A percentile compares a stretch with the other conserved stretches of the same genome.
phyloP scores from a whole-genome alignment of 2,329 filamentous ascomycete species.

The Botrytis fragariae region DNA sequence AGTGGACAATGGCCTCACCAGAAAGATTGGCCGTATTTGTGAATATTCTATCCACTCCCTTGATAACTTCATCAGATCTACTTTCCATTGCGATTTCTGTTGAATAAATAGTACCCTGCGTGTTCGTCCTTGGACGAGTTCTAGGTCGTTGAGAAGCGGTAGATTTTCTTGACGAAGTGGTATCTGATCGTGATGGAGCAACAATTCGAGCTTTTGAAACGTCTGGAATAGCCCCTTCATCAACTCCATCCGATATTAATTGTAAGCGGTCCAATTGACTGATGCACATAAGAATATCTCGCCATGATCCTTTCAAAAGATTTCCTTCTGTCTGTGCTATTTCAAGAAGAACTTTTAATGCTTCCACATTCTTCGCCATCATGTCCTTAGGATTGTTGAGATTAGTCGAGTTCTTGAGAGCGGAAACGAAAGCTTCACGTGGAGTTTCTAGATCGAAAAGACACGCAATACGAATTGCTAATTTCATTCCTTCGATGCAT shows the following conservation, averaged over 20 bases:
- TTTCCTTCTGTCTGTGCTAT: constrained; percentile 93
- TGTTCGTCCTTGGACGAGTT: constrained; percentile 50
- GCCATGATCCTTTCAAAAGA: constrained; percentile 84
- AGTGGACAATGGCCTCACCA: constrained; percentile 92
- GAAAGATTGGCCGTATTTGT: constrained; percentile 92
- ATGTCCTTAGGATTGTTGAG: constrained; percentile 95
- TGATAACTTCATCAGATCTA: constrained; percentile 87
- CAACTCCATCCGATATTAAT: constrained; percentile 89
- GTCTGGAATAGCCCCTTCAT: constrained; percentile 88
- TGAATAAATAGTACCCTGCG: constrained; percentile 51
- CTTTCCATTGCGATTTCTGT: constrained; percentile 87
- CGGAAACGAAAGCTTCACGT: constrained; percentile 89
- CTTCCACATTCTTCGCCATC: constrained; percentile 93
- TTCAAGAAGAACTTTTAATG: constrained; percentile 85
- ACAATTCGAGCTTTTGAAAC: constrained; percentile 79
- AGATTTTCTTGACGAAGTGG: constrained; percentile 60
- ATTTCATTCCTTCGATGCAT: constrained; percentile 92
- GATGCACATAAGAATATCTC: constrained; percentile 90
- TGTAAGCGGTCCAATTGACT: constrained; percentile 95
- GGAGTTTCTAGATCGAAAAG: constrained; percentile 92
- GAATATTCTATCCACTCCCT: constrained; percentile 92
- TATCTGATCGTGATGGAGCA: constrained; percentile 51
- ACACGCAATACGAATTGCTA: constrained; percentile 90
- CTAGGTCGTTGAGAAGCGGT: constrained; percentile 54
- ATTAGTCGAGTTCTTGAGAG: constrained; percentile 89